Evolutionary conservation across 106 monocot genomes (phyloP), one percentile per base, ranked within the genome.

Genomic region (Allium cepa): DNA sequence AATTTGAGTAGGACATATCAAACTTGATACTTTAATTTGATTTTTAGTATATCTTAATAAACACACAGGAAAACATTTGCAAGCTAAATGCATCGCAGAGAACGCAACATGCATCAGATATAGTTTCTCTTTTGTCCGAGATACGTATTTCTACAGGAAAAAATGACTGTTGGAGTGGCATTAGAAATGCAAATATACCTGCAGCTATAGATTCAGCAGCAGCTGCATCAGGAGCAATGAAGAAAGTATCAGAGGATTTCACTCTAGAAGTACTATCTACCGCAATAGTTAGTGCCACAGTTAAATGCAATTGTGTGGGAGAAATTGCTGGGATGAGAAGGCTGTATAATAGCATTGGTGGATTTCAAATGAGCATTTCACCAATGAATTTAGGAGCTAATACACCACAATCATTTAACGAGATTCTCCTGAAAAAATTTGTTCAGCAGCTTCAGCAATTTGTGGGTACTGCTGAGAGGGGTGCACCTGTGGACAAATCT

Each of bases 311-410:
- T 56, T 80, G 81, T 85, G 85, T 80, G 71, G 99, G 87, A 11
- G 93, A 99, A 69, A 99, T 99, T 81, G 87, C 87, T 77, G 99
- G 99, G 66, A 93, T 99, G 99, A 90, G 81, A 85, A 87, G 84
- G 72, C 69, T 99, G 49, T 99, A 83, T 59, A 80, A 87, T 73
- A 89, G 72, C 57, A 88, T 97, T 72, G 97, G 97, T 46, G 92
- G 92, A 45, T 82, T 92, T 77, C 80, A 84, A 52, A 78, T 81
- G 47, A 82, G 81, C 48, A 58, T 72, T 67, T 72, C 75, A 15
- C 76, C 76, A 26, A 76, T 74, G 27, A 73, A 80, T 62, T 73
- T 75, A 17, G 84, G 79, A 56, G 47, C 67, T 73, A 85, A 78
- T 60, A 18, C 72, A 47, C 60, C 76, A 36, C 71, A 77, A 16